Conservation (phyloP, 192 early-diverging fungal genomes). For the Ambispora gerdemannii region DNA sequence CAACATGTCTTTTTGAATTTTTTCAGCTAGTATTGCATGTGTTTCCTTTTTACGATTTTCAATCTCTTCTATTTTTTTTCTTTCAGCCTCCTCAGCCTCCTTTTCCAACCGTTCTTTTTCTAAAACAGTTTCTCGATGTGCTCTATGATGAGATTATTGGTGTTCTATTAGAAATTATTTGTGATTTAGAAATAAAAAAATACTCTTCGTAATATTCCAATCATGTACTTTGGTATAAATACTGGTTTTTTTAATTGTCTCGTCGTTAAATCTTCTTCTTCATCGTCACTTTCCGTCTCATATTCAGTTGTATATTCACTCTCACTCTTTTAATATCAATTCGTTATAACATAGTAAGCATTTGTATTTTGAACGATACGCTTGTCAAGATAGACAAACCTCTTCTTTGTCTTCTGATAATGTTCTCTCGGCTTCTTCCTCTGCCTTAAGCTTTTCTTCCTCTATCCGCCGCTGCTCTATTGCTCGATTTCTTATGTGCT, state of each 20-base stretch:
- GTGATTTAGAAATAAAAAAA: neutral
- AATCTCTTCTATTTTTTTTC: slow-evolving; percentile 40
- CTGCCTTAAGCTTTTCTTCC: slow-evolving; percentile 29
- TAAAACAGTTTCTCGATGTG: slow-evolving; percentile 56
- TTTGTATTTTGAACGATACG: no score
- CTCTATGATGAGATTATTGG: slow-evolving; percentile 39
- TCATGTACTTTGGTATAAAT: slow-evolving; percentile 83
- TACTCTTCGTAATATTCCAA: neutral
- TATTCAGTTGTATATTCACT: slow-evolving; percentile 49
- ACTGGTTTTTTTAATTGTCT: slow-evolving; percentile 79
- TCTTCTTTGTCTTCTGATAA: slow-evolving; percentile 34
- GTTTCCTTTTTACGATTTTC: slow-evolving; percentile 74
- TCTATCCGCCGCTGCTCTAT: slow-evolving; percentile 35
- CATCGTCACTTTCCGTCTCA: slow-evolving; percentile 62
- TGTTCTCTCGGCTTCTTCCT: slow-evolving; percentile 27
- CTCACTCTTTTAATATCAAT: slow-evolving; percentile 41
- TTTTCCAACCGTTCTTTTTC: slow-evolving; percentile 52
- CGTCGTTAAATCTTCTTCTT: slow-evolving; percentile 59
- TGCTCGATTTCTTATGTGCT: slow-evolving; percentile 10
- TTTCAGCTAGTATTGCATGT: slow-evolving; percentile 70
- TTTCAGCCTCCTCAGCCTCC: slow-evolving; percentile 62
- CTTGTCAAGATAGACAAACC: no score
- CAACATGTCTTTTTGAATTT: slow-evolving; percentile 58
- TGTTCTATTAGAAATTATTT: no score
- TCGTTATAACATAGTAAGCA: slow-evolving; percentile 29